A percentile compares a stretch with the other conserved stretches of the same genome.
Conservation (phyloP, 1,139 yeast genomes). For the Sugiyamaella castrensis region DNA sequence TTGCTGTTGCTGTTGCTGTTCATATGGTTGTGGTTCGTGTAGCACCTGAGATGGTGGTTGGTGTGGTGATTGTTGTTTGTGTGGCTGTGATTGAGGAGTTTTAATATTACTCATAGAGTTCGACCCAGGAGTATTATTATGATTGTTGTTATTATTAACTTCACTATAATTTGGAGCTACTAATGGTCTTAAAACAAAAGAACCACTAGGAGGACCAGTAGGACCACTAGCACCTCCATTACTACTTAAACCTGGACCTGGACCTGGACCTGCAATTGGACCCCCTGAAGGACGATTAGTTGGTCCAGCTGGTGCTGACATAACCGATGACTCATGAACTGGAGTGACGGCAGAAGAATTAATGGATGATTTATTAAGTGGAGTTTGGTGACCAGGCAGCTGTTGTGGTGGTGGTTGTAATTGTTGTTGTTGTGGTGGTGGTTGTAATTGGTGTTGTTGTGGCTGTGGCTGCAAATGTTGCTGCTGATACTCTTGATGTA, state of each 20-base stretch:
- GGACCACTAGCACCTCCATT: too few species aligned
- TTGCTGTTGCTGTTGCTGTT: not conserved
- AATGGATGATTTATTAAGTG: not conserved
- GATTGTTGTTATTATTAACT: too few species aligned
- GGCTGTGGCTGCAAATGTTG: conserved; percentile 4
- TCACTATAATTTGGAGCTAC: not conserved
- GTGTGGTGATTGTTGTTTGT: not conserved
- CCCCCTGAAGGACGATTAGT: not conserved
- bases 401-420: not conserved
- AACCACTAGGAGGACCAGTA: not conserved
- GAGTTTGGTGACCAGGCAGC: not conserved
- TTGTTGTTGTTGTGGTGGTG: not conserved
- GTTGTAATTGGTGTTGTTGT: not conserved
- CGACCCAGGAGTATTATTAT: too few species aligned
- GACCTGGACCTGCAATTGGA: not conserved
- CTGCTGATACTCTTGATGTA: not conserved
- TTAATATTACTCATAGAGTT: too few species aligned
- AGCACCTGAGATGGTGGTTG: not conserved
- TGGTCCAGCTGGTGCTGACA: not conserved
- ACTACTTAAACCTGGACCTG: not conserved
- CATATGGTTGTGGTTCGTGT: too few species aligned
- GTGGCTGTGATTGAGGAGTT: not conserved
- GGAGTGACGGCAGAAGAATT: not conserved
- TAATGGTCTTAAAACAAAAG: conserved; percentile 2
- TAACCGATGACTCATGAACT: not conserved